Evolutionary conservation across 768 basidiomycete species (phyloP).

Genomic region (Exsudoporus frostii): DNA sequence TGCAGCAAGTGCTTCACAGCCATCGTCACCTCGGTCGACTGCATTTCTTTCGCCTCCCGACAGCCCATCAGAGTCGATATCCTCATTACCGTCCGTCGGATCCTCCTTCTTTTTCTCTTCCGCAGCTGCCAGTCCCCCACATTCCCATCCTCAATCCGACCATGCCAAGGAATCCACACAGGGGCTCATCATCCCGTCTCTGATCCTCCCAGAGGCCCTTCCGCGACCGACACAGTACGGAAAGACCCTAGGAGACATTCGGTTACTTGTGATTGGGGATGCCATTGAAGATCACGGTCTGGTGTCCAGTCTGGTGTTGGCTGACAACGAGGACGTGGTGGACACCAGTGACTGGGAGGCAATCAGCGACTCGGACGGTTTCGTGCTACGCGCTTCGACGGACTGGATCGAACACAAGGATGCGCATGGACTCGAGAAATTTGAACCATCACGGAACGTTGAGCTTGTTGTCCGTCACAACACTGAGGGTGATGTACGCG

Average conservation of each 20-base stretch:
- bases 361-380: conserved; percentile 38
- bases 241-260: conserved; percentile 61
- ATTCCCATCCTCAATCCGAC: conserved; percentile 43
- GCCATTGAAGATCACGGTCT: conserved; percentile 33
- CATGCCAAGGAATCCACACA: conserved; percentile 39
- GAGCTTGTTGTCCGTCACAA: conserved; percentile 54
- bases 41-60: conserved; percentile 55
- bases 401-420: conserved; percentile 70
- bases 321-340: conserved; percentile 67
- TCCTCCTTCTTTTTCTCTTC: conserved; percentile 81
- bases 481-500: conserved; percentile 44
- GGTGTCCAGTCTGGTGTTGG: conserved; percentile 48
- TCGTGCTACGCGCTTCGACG: conserved; percentile 57
- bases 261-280: conserved; percentile 53
- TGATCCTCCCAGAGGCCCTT: conserved; percentile 60
- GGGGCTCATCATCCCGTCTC: conserved; percentile 67
- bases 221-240: conserved; percentile 64
- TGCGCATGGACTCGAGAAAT: conserved; percentile 61
- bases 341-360: conserved; percentile 60
- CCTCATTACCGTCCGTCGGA: conserved; percentile 68
- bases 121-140: conserved; percentile 62
- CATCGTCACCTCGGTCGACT: conserved; percentile 49
- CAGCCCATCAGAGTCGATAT: conserved; percentile 62
- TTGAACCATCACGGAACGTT: conserved; percentile 62
- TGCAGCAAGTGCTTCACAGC: conserved; percentile 32